Conservation (phyloP, 768 basidiomycete species). For the Pleurotus citrinopileatus region DNA sequence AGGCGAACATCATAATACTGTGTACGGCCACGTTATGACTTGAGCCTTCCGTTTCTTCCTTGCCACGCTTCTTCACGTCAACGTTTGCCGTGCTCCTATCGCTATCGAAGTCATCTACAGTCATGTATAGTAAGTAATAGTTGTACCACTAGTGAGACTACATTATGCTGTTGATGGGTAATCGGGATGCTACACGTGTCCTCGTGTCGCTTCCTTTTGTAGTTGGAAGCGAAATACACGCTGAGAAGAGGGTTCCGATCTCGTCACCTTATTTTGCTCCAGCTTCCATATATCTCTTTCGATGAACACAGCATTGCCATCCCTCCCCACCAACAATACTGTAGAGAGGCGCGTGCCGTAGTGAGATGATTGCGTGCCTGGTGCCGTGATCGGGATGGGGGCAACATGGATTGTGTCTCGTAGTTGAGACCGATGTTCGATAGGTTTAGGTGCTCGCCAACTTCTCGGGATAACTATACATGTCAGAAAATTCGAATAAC, state of each 20-base stretch:
- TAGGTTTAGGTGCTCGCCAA: slow-evolving; percentile 42
- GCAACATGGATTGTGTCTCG: slow-evolving; percentile 62
- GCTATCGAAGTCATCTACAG: slow-evolving; percentile 16
- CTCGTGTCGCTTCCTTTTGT: slow-evolving; percentile 1
- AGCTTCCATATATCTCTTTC: slow-evolving; percentile 71
- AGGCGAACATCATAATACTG: slow-evolving; percentile 44
- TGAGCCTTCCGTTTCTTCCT: slow-evolving; percentile 26
- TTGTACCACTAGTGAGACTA: slow-evolving; percentile 15
- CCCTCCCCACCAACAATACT: slow-evolving; percentile 60
- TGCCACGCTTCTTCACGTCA: slow-evolving; percentile 11
- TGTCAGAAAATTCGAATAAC: slow-evolving; percentile 22
- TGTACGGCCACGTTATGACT: slow-evolving; percentile 58
- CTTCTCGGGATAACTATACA: slow-evolving; percentile 32
- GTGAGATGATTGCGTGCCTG: slow-evolving; percentile 14
- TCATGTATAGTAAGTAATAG: slow-evolving; percentile 11
- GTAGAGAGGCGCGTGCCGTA: slow-evolving; percentile 79
- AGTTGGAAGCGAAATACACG: slow-evolving; percentile 47
- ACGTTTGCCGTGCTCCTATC: slow-evolving; percentile 14
- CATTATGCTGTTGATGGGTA: slow-evolving; percentile 4
- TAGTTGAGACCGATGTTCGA: slow-evolving; percentile 50
- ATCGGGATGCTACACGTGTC: slow-evolving; percentile 7
- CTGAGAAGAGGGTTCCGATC: slow-evolving; percentile 38
- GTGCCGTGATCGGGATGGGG: slow-evolving; percentile 38
- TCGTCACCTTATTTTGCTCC: slow-evolving; percentile 29
- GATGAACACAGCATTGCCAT: slow-evolving; percentile 60